phyloP scores from a whole-genome alignment of 2,329 filamentous ascomycete genomes.

The Alternaria gansuensis region DNA sequence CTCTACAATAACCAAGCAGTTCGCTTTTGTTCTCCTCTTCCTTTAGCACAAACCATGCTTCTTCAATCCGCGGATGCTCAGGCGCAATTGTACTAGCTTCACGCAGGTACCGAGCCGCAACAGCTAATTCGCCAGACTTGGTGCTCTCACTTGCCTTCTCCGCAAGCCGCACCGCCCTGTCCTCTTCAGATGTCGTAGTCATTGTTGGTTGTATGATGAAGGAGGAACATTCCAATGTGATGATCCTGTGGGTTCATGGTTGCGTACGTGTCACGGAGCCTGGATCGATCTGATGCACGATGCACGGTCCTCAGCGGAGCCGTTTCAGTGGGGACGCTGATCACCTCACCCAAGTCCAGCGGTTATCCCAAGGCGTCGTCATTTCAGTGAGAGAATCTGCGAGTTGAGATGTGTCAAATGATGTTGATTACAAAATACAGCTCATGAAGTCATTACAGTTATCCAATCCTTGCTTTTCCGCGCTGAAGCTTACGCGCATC shows the following conservation, averaged over 20 bases:
- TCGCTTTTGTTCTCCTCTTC: conserved; percentile 51
- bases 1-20: conserved; percentile 46
- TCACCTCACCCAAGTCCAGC: conserved; percentile 1
- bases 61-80: conserved; percentile 53
- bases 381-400: neutral
- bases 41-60: conserved; percentile 53
- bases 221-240: conserved; percentile 29
- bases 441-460: conserved; percentile 30
- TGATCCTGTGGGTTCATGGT: conserved; percentile 26
- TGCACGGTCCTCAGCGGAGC: conserved; percentile 31
- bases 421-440: conserved; percentile 36
- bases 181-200: conserved; percentile 41
- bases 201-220: conserved; percentile 31
- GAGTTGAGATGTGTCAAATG: conserved; percentile 7
- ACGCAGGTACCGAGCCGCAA: conserved; percentile 55
- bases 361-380: neutral
- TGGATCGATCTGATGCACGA: conserved; percentile 21
- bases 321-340: conserved; percentile 15
- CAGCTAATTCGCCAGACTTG: conserved; percentile 47
- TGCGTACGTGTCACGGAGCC: conserved; percentile 29
- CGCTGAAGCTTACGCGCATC: neutral
- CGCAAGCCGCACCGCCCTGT: conserved; percentile 45
- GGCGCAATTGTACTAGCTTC: conserved; percentile 57
- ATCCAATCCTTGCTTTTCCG: conserved; percentile 1
- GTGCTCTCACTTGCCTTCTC: conserved; percentile 41